A percentile compares a stretch with the other conserved stretches of the same genome.
These are phyloP conservation scores for Angomonas deanei DNA, from an alignment of 208 protist species.

Conservation along the genomic window DNA sequence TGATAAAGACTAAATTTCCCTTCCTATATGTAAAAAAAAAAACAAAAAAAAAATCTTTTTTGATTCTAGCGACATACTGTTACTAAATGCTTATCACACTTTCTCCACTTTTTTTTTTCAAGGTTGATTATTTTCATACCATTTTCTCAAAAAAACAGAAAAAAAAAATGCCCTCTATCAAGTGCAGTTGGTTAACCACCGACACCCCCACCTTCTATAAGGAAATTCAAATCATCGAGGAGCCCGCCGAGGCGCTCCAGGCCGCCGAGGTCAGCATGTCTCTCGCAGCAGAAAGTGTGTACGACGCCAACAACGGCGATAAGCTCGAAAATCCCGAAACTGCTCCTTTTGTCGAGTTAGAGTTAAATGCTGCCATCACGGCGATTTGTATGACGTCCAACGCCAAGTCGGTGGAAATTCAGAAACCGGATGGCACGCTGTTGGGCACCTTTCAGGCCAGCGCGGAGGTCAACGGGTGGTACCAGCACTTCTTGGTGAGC, in stretches of 20 bases:
- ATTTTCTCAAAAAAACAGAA: background rate
- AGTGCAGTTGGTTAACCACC: background rate
- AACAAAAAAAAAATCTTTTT: no score
- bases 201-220: background rate
- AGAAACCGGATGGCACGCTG: background rate
- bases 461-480: constrained; percentile 1
- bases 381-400: constrained; percentile 25
- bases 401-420: constrained; percentile 13
- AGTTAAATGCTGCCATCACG: background rate
- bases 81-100: constrained; percentile 1
- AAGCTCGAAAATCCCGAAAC: background rate
- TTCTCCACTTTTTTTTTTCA: constrained; percentile 3
- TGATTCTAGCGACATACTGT: no score
- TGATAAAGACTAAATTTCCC: no score
- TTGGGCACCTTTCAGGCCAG: constrained; percentile 20
- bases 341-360: background rate
- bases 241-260: background rate
- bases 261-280: background rate
- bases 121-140: background rate
- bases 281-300: background rate
- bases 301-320: background rate
- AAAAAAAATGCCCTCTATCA: constrained; percentile 4
- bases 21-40: no score
- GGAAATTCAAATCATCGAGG: background rate
- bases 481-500: background rate